Conservation (phyloP, 2,329 filamentous ascomycete species). For the Phaeoacremonium minimum region DNA sequence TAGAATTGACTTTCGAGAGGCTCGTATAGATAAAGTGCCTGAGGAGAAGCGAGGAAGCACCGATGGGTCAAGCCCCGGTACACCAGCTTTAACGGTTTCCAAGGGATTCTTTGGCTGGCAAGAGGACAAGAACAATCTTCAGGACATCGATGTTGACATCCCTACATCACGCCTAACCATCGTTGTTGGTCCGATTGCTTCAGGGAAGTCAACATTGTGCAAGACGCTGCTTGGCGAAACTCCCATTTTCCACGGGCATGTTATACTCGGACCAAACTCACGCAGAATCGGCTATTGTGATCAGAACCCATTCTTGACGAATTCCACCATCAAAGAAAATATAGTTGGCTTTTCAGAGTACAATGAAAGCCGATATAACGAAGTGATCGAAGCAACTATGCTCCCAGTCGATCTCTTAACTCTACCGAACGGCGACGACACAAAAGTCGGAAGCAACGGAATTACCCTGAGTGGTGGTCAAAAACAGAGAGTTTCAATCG, state of each 20-base stretch:
- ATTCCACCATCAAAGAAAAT: conserved; percentile 6
- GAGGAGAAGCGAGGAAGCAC: conserved; percentile 22
- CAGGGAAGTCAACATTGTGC: conserved; percentile 39
- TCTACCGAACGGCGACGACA: conserved; percentile 26
- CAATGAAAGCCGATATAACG: conserved; percentile 20
- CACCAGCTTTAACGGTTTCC: conserved; percentile 3
- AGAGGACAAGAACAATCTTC: conserved; percentile 19
- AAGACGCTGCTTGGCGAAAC: conserved; percentile 33
- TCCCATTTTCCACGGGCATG: conserved; percentile 17
- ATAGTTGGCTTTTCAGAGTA: conserved; percentile 7
- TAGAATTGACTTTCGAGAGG: conserved; percentile 18
- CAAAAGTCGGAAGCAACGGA: conserved; percentile 27
- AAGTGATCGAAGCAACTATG: conserved; percentile 23
- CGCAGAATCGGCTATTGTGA: conserved; percentile 29
- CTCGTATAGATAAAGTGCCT: conserved; percentile 16
- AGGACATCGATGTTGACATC: conserved; percentile 25
- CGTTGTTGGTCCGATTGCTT: conserved; percentile 36
- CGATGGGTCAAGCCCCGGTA: not conserved
- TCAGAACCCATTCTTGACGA: conserved; percentile 6
- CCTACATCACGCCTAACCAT: conserved; percentile 26
- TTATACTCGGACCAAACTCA: conserved; percentile 12
- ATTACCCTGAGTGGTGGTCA: conserved; percentile 31
- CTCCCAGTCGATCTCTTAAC: conserved; percentile 19
- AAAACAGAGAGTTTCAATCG: conserved; percentile 20
- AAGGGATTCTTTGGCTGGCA: conserved; percentile 28